A percentile compares a stretch with the other conserved stretches of the same genome.
Conservation (phyloP, 179 eudicot species). For the Beta macrorhiza region DNA sequence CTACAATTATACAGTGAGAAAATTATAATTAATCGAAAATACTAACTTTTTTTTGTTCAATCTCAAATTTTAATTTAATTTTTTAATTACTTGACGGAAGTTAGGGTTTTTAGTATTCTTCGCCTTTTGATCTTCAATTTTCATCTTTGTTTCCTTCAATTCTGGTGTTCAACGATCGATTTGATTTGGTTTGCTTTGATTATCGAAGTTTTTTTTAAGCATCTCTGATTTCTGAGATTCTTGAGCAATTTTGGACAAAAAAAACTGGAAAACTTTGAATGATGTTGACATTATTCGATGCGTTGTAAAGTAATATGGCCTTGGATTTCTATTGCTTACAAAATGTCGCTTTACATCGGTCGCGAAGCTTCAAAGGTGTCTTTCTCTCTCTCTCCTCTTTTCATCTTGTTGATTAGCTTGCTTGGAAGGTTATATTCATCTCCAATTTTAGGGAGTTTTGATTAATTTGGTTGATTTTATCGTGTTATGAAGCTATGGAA, state of each 20-base stretch:
- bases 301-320: slow-evolving; percentile 56
- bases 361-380: slow-evolving; percentile 97
- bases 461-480: slow-evolving; percentile 25
- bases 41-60: too few species aligned
- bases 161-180: background rate
- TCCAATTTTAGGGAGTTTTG: background rate
- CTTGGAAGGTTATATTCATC: background rate
- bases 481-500: slow-evolving; percentile 71
- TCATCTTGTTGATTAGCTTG: background rate
- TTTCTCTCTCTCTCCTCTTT: background rate
- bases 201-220: background rate
- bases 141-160: background rate
- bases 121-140: background rate
- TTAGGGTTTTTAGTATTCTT: background rate
- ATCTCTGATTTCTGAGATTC: background rate
- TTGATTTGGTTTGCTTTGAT: background rate
- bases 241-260: background rate
- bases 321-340: slow-evolving; percentile 32
- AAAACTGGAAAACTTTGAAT: background rate
- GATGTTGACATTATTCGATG: slow-evolving; percentile 42
- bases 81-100: background rate
- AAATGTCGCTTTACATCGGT: slow-evolving; percentile 91
- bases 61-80: background rate
- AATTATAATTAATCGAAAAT: too few species aligned
- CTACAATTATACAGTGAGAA: background rate